phyloP scores from a whole-genome alignment of 164 flowering plant genomes.

The Kalanchoe fedtschenkoi region DNA sequence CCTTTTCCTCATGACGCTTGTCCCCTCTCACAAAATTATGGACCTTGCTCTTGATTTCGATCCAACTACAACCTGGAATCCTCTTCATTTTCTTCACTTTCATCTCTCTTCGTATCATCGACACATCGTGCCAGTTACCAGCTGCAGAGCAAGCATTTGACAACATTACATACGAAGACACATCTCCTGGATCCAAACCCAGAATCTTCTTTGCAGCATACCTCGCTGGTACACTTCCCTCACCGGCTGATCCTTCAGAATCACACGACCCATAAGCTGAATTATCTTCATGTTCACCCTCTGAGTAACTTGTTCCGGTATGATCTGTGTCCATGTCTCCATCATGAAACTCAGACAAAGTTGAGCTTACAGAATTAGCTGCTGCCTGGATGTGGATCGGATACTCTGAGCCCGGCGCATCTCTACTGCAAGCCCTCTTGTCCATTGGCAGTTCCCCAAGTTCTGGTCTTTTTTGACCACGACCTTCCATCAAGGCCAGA shows the following conservation, averaged over 20 bases:
- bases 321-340: constrained; percentile 58
- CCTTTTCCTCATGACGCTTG: constrained; percentile 22
- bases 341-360: constrained; percentile 12
- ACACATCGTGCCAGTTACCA: constrained; percentile 50
- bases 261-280: constrained; percentile 54
- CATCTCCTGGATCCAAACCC: constrained; percentile 55
- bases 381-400: constrained; percentile 9
- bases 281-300: constrained; percentile 50
- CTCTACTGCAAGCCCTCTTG: constrained; percentile 62
- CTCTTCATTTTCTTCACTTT: constrained; percentile 42
- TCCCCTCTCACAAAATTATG: constrained; percentile 54
- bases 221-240: constrained; percentile 19
- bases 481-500: constrained; percentile 38
- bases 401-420: neutral
- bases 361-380: constrained; percentile 14
- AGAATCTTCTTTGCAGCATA: constrained; percentile 38
- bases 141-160: constrained; percentile 64
- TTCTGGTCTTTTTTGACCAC: constrained; percentile 66
- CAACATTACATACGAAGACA: constrained; percentile 62
- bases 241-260: constrained; percentile 39
- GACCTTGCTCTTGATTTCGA: constrained; percentile 41
- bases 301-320: constrained; percentile 48
- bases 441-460: constrained; percentile 65
- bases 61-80: constrained; percentile 78
- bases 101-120: constrained; percentile 51